phyloP scores from a whole-genome alignment of 2,329 filamentous ascomycete species.

The Beauveria sp. region DNA sequence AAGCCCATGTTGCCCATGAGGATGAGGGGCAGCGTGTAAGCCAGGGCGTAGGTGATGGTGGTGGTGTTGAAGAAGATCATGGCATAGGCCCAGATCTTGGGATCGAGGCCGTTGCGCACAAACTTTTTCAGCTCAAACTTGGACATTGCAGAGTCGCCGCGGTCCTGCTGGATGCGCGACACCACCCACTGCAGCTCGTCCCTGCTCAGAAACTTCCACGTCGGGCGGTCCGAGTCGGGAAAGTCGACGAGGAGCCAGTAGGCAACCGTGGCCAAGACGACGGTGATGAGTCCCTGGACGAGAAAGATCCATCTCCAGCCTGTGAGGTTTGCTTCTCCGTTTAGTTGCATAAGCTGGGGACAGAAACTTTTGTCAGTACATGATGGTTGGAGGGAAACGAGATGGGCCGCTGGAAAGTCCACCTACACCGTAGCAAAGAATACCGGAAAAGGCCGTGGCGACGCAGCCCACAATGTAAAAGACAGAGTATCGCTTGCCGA shows the following conservation, averaged over 20 bases:
- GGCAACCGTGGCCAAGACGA: constrained; percentile 38
- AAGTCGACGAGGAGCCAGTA: constrained; percentile 59
- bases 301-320: constrained; percentile 66
- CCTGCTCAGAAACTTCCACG: constrained; percentile 45
- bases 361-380: background rate
- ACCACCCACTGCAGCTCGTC: constrained; percentile 47
- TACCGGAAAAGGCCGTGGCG: constrained; percentile 58
- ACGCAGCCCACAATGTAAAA: constrained; percentile 65
- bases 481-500: constrained; percentile 60
- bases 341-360: constrained; percentile 50
- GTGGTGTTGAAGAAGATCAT: constrained; percentile 59
- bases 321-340: constrained; percentile 43
- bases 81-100: constrained; percentile 56
- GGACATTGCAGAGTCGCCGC: constrained; percentile 48
- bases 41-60: constrained; percentile 66
- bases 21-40: constrained; percentile 74
- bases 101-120: constrained; percentile 39
- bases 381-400: background rate
- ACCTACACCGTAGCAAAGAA: constrained; percentile 60
- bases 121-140: constrained; percentile 43
- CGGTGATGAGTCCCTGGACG: constrained; percentile 47
- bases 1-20: constrained; percentile 58
- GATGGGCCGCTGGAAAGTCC: constrained; percentile 7
- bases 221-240: constrained; percentile 46
- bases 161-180: constrained; percentile 47